Percentiles rank a stretch among this genome's conserved stretches.
Conservation (phyloP, 129 eudicot species). For the Kitagawia praeruptora region DNA sequence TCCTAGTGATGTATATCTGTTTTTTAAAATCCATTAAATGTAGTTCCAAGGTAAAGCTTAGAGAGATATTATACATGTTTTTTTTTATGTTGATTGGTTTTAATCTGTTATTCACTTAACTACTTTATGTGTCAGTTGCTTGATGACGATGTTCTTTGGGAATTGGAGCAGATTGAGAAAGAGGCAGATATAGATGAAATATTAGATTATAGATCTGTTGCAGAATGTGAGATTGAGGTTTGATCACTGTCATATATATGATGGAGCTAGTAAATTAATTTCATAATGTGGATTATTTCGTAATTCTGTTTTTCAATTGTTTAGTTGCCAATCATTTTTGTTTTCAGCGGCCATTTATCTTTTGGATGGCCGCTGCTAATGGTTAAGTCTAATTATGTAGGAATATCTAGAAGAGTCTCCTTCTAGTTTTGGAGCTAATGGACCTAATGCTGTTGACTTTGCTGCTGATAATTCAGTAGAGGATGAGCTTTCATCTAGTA, state of each 20-base stretch:
- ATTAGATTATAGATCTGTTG: constrained; percentile 66
- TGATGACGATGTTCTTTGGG: constrained; percentile 51
- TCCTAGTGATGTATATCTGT: neutral
- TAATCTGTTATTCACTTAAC: neutral
- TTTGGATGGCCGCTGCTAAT: neutral
- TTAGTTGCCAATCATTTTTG: neutral
- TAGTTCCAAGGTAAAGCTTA: neutral
- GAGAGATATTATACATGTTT: neutral
- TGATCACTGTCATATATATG: constrained; percentile 8
- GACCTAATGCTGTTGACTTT: constrained; percentile 7
- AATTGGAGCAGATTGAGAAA: constrained; percentile 88
- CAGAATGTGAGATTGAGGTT: constrained; percentile 84
- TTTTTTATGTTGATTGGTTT: neutral
- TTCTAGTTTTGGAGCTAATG: constrained; percentile 32
- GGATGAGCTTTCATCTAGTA: constrained; percentile 51
- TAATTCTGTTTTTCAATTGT: neutral
- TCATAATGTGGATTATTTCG: neutral
- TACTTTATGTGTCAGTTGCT: constrained; percentile 40
- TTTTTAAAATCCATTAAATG: neutral
- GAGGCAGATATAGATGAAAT: constrained; percentile 78
- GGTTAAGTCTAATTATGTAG: constrained; percentile 24
- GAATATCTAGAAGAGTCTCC: constrained; percentile 46
- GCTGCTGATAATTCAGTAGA: constrained; percentile 40
- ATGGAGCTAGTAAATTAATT: constrained; percentile 7
- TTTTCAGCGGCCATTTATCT: neutral